A percentile compares a stretch with the other conserved stretches of the same genome.
phyloP scores from a whole-genome alignment of 257 asterid genomes.

The Orobanche coerulescens region DNA sequence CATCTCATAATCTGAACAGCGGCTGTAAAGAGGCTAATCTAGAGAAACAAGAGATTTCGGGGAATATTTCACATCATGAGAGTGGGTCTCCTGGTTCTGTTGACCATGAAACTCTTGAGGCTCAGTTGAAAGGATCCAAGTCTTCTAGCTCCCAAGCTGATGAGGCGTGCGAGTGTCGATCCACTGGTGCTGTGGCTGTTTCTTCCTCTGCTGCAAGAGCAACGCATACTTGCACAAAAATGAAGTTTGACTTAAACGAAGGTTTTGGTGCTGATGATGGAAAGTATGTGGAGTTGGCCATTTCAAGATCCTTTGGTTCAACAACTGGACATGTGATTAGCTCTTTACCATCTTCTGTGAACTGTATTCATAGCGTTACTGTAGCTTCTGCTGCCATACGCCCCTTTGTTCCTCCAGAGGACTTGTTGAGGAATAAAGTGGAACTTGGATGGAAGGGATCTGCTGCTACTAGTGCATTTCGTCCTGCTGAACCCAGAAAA shows the following conservation, averaged over 20 bases:
- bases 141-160: conserved; percentile 22
- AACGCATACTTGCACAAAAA: conserved; percentile 33
- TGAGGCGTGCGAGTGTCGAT: conserved; percentile 24
- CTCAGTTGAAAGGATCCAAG: conserved; percentile 24
- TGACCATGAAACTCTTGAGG: conserved; percentile 21
- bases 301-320: conserved; percentile 24
- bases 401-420: conserved; percentile 82
- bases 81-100: conserved; percentile 21
- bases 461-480: conserved; percentile 93
- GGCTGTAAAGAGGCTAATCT: conserved; percentile 20
- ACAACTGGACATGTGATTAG: conserved; percentile 30
- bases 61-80: conserved; percentile 22
- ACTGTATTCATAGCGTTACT: conserved; percentile 39
- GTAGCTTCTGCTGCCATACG: conserved; percentile 90
- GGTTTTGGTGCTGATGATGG: conserved; percentile 65
- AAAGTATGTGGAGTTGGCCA: conserved; percentile 47
- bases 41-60: conserved; percentile 26
- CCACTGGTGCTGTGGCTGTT: conserved; percentile 23
- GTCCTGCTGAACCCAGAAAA: conserved; percentile 97
- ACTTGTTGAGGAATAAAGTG: conserved; percentile 62
- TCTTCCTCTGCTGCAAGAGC: conserved; percentile 27
- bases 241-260: conserved; percentile 75
- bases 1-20: conserved; percentile 22
- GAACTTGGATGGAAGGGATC: conserved; percentile 96
- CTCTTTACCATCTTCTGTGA: conserved; percentile 28